Evolutionary conservation across 1,284 basidiomycete genomes (phyloP).

Genomic region (Meira nashicola): DNA sequence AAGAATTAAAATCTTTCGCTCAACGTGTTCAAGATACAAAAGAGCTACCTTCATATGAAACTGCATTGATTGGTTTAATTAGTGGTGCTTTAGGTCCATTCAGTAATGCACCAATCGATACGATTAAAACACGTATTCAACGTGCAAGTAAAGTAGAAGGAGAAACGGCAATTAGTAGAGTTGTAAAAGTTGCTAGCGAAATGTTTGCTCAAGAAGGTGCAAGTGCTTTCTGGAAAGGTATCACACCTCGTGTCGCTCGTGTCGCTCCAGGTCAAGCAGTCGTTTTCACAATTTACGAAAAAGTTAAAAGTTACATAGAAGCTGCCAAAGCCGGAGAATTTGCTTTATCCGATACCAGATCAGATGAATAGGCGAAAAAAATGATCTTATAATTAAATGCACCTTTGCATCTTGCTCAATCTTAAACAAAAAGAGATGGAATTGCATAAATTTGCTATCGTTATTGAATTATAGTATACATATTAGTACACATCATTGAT

Average conservation of each 20-base stretch:
- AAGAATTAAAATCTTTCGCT: slow-evolving; percentile 83
- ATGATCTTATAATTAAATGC: too few relatives aligned
- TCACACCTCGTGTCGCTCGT: slow-evolving; percentile 90
- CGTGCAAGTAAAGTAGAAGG: slow-evolving; percentile 74
- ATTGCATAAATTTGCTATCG: too few relatives aligned
- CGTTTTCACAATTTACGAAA: slow-evolving; percentile 57
- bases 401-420: too few relatives aligned
- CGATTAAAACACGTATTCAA: slow-evolving; percentile 83
- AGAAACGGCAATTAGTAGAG: slow-evolving; percentile 67
- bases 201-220: slow-evolving; percentile 92
- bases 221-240: slow-evolving; percentile 74
- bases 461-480: too few relatives aligned
- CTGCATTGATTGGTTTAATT: slow-evolving; percentile 86
- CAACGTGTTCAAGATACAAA: slow-evolving; percentile 62
- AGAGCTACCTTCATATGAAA: slow-evolving; percentile 74
- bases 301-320: slow-evolving; percentile 50
- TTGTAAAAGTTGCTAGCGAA: slow-evolving; percentile 73
- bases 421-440: too few relatives aligned
- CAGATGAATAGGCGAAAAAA: slow-evolving; percentile 31
- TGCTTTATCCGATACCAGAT: slow-evolving; percentile 34
- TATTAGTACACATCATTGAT: too few relatives aligned
- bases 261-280: slow-evolving; percentile 76
- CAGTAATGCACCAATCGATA: slow-evolving; percentile 95
- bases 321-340: slow-evolving; percentile 42
- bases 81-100: slow-evolving; percentile 95